phyloP scores from a whole-genome alignment of 2,329 filamentous ascomycete species.

The Aspergillus aculeatinus region DNA sequence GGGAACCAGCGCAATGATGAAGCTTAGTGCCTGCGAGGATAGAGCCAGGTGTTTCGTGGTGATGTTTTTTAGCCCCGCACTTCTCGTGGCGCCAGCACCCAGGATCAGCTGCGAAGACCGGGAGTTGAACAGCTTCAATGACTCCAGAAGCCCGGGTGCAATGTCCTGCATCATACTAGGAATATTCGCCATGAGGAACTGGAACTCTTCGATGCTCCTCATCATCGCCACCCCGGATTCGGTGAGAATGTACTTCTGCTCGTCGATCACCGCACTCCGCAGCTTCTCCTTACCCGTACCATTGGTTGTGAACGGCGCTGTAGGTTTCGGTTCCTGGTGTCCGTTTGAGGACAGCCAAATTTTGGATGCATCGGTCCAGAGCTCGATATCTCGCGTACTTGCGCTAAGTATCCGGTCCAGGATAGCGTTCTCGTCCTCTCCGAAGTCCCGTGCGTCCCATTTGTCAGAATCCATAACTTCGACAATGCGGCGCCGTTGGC shows the following conservation, averaged over 20 bases:
- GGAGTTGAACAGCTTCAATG: slow-evolving; percentile 91
- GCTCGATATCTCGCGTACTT: slow-evolving; percentile 58
- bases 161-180: slow-evolving; percentile 87
- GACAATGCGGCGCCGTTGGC: slow-evolving; percentile 57
- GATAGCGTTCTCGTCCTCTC: slow-evolving; percentile 50
- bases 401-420: slow-evolving; percentile 57
- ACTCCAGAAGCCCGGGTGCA: slow-evolving; percentile 74
- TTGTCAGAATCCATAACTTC: slow-evolving; percentile 60
- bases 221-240: slow-evolving; percentile 80
- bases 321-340: slow-evolving; percentile 23
- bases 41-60: slow-evolving; percentile 92
- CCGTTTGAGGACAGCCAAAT: slow-evolving; percentile 49
- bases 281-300: slow-evolving; percentile 60
- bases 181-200: slow-evolving; percentile 79
- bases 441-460: slow-evolving; percentile 66
- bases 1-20: slow-evolving; percentile 81
- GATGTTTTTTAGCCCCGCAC: slow-evolving; percentile 91
- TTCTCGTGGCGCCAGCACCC: slow-evolving; percentile 84
- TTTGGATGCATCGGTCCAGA: slow-evolving; percentile 53
- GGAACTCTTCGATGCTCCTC: slow-evolving; percentile 75
- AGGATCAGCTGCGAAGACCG: slow-evolving; percentile 95
- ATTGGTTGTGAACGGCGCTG: slow-evolving; percentile 41
- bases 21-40: slow-evolving; percentile 83
- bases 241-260: slow-evolving; percentile 81
- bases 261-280: slow-evolving; percentile 74